Percentiles rank a stretch among this genome's conserved stretches.
These are phyloP conservation scores for Phlebiopsis flavidoalba DNA, from an alignment of 768 basidiomycete species.

Conservation along the genomic window DNA sequence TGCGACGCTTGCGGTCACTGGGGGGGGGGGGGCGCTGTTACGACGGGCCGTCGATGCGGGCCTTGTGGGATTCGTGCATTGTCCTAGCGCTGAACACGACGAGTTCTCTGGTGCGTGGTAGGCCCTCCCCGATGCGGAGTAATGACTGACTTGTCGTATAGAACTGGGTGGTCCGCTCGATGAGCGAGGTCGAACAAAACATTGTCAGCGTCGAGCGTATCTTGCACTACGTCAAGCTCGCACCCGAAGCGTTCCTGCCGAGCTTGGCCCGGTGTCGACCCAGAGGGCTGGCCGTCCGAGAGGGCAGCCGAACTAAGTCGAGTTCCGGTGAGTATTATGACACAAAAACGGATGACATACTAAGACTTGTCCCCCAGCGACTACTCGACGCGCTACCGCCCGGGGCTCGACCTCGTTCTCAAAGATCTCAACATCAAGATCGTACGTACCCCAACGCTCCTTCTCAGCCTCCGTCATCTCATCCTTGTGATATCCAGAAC, in stretches of 20 bases:
- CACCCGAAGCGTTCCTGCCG: slow-evolving; percentile 71
- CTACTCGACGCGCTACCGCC: slow-evolving; percentile 76
- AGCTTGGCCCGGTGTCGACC: slow-evolving; percentile 56
- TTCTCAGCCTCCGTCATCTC: neutral
- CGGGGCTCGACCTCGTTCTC: slow-evolving; percentile 77
- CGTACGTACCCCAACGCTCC: slow-evolving; percentile 31
- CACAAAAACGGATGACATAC: neutral
- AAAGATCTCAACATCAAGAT: slow-evolving; percentile 68
- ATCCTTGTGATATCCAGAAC: slow-evolving; percentile 36
- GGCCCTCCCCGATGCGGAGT: neutral
- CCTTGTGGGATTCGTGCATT: slow-evolving; percentile 81
- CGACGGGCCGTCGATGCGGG: slow-evolving; percentile 82
- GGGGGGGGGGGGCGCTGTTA: no score
- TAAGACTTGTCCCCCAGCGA: slow-evolving; percentile 32
- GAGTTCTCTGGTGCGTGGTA: slow-evolving; percentile 61
- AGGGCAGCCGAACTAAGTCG: slow-evolving; percentile 74
- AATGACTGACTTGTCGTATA: slow-evolving; percentile 19
- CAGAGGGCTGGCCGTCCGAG: slow-evolving; percentile 63
- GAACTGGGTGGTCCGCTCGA: slow-evolving; percentile 81
- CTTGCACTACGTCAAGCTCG: slow-evolving; percentile 70
- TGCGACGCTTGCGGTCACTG: slow-evolving; percentile 59
- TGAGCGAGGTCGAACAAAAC: slow-evolving; percentile 87
- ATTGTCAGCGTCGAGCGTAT: slow-evolving; percentile 89
- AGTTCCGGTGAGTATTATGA: slow-evolving; percentile 54
- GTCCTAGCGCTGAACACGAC: slow-evolving; percentile 84